These are phyloP conservation scores for Sporothrix sp. DNA, from an alignment of 2,329 filamentous ascomycete genomes.

Conservation along the genomic window DNA sequence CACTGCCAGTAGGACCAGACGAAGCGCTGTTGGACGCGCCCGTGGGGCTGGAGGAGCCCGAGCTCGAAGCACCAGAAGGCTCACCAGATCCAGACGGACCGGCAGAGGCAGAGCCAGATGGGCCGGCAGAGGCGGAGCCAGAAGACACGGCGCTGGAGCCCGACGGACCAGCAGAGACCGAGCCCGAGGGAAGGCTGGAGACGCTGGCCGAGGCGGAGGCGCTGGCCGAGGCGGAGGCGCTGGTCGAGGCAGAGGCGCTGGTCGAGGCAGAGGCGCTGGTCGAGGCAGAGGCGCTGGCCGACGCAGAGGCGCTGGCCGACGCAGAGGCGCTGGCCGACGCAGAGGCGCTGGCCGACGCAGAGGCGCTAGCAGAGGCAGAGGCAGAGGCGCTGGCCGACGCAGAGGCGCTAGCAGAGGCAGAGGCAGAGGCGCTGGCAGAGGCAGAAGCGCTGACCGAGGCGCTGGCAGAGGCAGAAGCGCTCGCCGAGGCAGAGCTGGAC, in stretches of 20 bases:
- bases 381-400: too few species aligned
- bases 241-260: neutral
- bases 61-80: too few species aligned
- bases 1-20: neutral
- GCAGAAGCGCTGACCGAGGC: neutral
- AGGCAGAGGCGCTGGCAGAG: neutral
- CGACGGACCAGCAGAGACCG: neutral
- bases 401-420: neutral
- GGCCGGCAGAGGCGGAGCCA: neutral
- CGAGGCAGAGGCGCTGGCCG: neutral
- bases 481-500: neutral
- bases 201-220: neutral
- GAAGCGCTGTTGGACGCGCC: conserved; percentile 8
- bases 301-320: too few species aligned
- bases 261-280: neutral
- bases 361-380: too few species aligned
- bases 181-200: neutral
- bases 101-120: neutral
- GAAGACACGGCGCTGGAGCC: neutral
- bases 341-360: too few species aligned
- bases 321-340: too few species aligned
- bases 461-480: neutral
- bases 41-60: too few species aligned
- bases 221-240: neutral
- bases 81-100: neutral